These are phyloP conservation scores for Clitoria ternatea DNA, from an alignment of 306 rosid species.

Conservation along the genomic window DNA sequence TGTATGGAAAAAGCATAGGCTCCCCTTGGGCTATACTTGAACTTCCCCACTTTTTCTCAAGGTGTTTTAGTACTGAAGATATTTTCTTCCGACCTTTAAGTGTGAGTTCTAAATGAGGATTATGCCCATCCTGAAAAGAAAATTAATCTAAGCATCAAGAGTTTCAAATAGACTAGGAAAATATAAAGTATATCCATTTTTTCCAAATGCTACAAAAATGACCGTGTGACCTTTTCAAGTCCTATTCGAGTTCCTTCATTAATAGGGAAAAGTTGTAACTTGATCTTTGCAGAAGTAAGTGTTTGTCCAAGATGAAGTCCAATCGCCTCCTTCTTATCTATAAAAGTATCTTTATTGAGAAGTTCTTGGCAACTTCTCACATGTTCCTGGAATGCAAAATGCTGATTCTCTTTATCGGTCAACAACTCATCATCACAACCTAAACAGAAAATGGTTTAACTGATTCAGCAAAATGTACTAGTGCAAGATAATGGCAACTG, in stretches of 20 bases:
- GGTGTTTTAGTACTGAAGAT: constrained; percentile 72
- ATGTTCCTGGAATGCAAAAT: constrained; percentile 26
- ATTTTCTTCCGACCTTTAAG: constrained; percentile 73
- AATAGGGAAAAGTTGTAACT: constrained; percentile 77
- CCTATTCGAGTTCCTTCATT: constrained; percentile 54
- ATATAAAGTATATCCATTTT: constrained; percentile 15
- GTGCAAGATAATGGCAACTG: not conserved
- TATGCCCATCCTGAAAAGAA: constrained; percentile 59
- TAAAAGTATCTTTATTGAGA: not conserved
- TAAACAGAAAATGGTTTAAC: not conserved
- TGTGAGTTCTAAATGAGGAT: constrained; percentile 80
- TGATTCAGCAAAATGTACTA: not conserved
- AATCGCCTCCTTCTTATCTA: constrained; percentile 19
- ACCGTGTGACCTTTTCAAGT: constrained; percentile 63
- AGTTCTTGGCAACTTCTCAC: constrained; percentile 10
- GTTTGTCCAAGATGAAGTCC: constrained; percentile 32
- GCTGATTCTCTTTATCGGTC: constrained; percentile 25
- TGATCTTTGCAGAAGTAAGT: constrained; percentile 58
- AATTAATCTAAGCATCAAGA: constrained; percentile 17
- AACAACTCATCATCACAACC: constrained; percentile 35
- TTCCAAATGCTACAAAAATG: constrained; percentile 28
- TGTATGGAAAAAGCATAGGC: constrained; percentile 61
- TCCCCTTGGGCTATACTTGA: constrained; percentile 58
- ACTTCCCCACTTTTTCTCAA: constrained; percentile 77
- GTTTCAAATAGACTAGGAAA: constrained; percentile 4